These are phyloP conservation scores for Curvularia spicifera DNA, from an alignment of 2,329 filamentous ascomycete genomes.

Conservation along the genomic window DNA sequence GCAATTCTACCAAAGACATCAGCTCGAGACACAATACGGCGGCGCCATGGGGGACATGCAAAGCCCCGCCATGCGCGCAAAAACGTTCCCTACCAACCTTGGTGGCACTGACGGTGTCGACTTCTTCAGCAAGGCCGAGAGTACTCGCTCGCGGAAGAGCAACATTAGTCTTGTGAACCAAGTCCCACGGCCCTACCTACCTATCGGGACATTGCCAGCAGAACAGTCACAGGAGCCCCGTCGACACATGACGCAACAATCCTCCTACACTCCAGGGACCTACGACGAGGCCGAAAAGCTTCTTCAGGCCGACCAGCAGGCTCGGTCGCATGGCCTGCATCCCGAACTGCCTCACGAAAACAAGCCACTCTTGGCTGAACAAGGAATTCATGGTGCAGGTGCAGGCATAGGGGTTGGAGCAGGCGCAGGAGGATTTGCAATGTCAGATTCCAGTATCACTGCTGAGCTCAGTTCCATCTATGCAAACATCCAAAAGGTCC, in stretches of 20 bases:
- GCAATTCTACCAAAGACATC: slow-evolving; percentile 91
- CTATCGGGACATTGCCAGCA: slow-evolving; percentile 38
- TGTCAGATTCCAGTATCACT: slow-evolving; percentile 79
- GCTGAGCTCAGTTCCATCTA: slow-evolving; percentile 86
- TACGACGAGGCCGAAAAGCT: slow-evolving; percentile 38
- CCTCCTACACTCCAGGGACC: slow-evolving; percentile 19
- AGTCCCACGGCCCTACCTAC: slow-evolving; percentile 33
- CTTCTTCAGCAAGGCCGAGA: slow-evolving; percentile 49
- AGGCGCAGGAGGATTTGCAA: slow-evolving; percentile 68
- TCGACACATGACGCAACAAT: slow-evolving; percentile 26
- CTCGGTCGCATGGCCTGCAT: slow-evolving; percentile 58
- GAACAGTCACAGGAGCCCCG: slow-evolving; percentile 40
- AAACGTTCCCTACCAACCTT: slow-evolving; percentile 53
- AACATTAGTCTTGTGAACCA: slow-evolving; percentile 41
- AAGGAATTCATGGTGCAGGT: slow-evolving; percentile 64
- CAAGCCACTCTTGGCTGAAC: slow-evolving; percentile 60
- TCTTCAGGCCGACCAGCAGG: slow-evolving; percentile 57
- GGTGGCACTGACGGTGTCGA: slow-evolving; percentile 46
- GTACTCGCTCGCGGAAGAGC: slow-evolving; percentile 53
- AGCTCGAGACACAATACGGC: slow-evolving; percentile 63
- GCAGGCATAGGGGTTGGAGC: slow-evolving; percentile 67
- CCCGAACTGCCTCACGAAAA: slow-evolving; percentile 61
- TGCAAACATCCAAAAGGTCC: slow-evolving; percentile 85
- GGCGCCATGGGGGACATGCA: slow-evolving; percentile 49
- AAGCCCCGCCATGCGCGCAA: slow-evolving; percentile 53